phyloP scores from a whole-genome alignment of 2,329 filamentous ascomycete genomes.

The Domatiomyces globalis region DNA sequence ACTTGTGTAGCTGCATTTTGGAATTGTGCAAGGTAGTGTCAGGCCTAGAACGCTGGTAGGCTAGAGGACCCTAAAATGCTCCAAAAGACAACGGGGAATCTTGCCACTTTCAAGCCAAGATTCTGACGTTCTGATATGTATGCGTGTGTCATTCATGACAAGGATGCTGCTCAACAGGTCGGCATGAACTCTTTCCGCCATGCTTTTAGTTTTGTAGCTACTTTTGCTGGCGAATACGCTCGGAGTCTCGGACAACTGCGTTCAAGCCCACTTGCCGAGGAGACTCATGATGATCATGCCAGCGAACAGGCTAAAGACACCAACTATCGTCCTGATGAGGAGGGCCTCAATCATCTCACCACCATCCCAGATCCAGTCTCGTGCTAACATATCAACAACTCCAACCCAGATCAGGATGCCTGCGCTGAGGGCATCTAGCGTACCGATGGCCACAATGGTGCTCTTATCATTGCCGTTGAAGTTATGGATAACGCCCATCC shows the following conservation, averaged over 20 bases:
- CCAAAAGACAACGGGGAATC: too few species aligned
- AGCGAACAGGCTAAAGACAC: conserved; percentile 40
- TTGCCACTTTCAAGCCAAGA: too few species aligned
- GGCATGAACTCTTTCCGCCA: too few species aligned
- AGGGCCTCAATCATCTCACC: conserved; percentile 43
- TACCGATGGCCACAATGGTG: conserved; percentile 58
- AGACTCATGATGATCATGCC: conserved; percentile 58
- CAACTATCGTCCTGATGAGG: conserved; percentile 35
- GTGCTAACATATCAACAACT: conserved; percentile 64
- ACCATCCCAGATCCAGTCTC: conserved; percentile 54
- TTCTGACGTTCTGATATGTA: too few species aligned
- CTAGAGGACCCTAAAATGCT: too few species aligned
- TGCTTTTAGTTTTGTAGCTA: not conserved
- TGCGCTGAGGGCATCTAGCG: conserved; percentile 57
- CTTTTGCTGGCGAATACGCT: not conserved
- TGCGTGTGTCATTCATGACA: too few species aligned
- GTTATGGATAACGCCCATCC: conserved; percentile 52
- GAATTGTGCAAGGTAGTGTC: too few species aligned
- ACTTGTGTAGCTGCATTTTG: too few species aligned
- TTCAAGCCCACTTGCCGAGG: conserved; percentile 59
- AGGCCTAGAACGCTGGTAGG: too few species aligned
- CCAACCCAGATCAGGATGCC: conserved; percentile 70
- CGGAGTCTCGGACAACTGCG: not conserved
- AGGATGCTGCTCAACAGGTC: not conserved
- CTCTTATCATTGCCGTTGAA: conserved; percentile 61